Percentiles rank a stretch among this genome's conserved stretches.
Evolutionary conservation across 768 basidiomycete genomes (phyloP).

Genomic region (Nidularia sp.): DNA sequence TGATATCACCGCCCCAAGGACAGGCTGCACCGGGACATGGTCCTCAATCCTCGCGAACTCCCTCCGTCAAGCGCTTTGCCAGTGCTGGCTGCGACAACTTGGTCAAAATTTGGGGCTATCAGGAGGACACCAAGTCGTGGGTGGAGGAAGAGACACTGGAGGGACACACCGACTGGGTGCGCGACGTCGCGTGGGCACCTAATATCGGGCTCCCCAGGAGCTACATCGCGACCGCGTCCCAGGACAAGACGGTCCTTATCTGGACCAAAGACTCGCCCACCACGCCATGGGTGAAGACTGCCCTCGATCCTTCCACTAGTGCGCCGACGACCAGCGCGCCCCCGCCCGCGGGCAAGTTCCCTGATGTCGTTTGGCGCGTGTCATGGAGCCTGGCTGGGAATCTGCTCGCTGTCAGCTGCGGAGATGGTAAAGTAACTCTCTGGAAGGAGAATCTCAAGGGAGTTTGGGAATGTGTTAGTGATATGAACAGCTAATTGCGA

Average conservation of each 20-base stretch:
- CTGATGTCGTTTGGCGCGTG: conserved; percentile 98
- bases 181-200: conserved; percentile 99
- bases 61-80: conserved; percentile 88
- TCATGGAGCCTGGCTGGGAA: conserved; percentile 98
- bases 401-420: conserved; percentile 92
- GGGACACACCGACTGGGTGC: conserved; percentile 95
- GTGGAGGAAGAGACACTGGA: conserved; percentile 86
- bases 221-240: conserved; percentile 95
- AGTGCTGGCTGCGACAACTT: conserved; percentile 96
- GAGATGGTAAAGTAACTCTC: conserved; percentile 94
- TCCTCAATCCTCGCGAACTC: conserved; percentile 28
- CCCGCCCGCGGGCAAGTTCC: conserved; percentile 72
- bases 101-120: conserved; percentile 90
- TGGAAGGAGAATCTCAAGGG: conserved; percentile 98
- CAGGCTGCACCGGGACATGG: conserved; percentile 44
- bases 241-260: conserved; percentile 87
- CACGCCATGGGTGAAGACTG: conserved; percentile 74
- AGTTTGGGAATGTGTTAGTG: conserved; percentile 95
- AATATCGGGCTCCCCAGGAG: conserved; percentile 92
- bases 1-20: conserved; percentile 65
- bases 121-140: conserved; percentile 87
- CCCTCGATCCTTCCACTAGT: conserved; percentile 67
- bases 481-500: conserved; percentile 73
- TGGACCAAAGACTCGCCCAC: conserved; percentile 85
- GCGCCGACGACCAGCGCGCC: conserved; percentile 40